Evolutionary conservation across 345 rosid genomes (phyloP).

Genomic region (Gossypium rotundifolium): DNA sequence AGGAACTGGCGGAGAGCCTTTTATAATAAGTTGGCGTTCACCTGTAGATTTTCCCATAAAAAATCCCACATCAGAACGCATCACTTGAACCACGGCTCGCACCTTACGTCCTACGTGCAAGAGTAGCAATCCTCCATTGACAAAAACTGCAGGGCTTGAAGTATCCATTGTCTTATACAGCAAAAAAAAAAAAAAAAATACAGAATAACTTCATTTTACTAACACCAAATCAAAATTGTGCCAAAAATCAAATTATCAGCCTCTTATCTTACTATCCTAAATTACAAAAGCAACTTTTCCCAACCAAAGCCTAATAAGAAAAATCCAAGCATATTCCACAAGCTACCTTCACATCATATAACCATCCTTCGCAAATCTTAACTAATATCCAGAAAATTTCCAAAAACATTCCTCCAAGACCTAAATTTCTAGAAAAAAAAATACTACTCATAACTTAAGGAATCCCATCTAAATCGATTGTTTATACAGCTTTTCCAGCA

Average conservation of each 20-base stretch:
- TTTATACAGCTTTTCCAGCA: background rate
- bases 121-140: slow-evolving; percentile 59
- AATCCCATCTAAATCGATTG: too few species aligned
- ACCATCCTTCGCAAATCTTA: background rate
- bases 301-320: background rate
- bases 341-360: background rate
- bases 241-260: background rate
- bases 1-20: slow-evolving; percentile 45
- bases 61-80: slow-evolving; percentile 40
- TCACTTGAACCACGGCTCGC: slow-evolving; percentile 51
- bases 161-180: slow-evolving; percentile 50
- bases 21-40: slow-evolving; percentile 53
- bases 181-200: background rate
- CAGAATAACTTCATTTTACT: background rate
- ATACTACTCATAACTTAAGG: background rate
- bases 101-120: slow-evolving; percentile 65
- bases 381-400: background rate
- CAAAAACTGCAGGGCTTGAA: slow-evolving; percentile 72
- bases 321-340: background rate
- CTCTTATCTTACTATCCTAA: background rate
- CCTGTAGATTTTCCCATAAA: slow-evolving; percentile 72
- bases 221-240: background rate
- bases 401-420: background rate
- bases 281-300: background rate
- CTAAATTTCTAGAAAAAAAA: background rate